Evolutionary conservation across 2,329 filamentous ascomycete genomes (phyloP).

Genomic region (Botrytis porri): DNA sequence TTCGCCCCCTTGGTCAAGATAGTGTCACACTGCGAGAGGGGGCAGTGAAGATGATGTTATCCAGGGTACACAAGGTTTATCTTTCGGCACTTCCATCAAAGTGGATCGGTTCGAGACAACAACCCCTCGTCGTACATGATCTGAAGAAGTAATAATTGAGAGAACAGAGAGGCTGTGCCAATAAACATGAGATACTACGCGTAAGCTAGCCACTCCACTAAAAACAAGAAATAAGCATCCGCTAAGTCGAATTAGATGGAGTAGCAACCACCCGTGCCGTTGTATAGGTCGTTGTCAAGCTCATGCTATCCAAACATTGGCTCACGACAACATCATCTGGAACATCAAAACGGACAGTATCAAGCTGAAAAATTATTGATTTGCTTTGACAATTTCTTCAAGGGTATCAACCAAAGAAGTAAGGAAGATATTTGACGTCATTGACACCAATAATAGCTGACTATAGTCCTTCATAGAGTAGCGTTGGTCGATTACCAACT

Average conservation of each 20-base stretch:
- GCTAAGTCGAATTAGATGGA: not conserved
- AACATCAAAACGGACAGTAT: not conserved
- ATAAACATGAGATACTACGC: constrained; percentile 3
- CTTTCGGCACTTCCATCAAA: constrained; percentile 6
- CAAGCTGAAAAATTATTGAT: not conserved
- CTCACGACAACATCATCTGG: constrained; percentile 7
- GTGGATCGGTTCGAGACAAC: constrained; percentile 2
- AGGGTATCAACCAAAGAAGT: not conserved
- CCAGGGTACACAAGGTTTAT: not conserved
- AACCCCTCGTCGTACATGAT: not conserved
- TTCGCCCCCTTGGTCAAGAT: not conserved
- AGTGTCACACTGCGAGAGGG: not conserved
- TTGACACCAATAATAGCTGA: not conserved
- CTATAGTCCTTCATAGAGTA: not conserved
- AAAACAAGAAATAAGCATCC: not conserved
- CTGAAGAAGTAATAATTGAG: not conserved
- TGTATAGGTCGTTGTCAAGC: not conserved
- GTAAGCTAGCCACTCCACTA: constrained; percentile 2
- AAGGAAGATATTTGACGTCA: constrained; percentile 15
- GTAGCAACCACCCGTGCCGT: constrained; percentile 12
- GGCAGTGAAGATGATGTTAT: constrained; percentile 8
- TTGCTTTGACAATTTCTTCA: not conserved
- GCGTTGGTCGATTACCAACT: not conserved
- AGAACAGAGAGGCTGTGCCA: constrained; percentile 4
- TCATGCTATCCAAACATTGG: constrained; percentile 12